A percentile compares a stretch with the other conserved stretches of the same genome.
Evolutionary conservation across 768 basidiomycete genomes (phyloP).

Genomic region (Fibroporia radiculosa): DNA sequence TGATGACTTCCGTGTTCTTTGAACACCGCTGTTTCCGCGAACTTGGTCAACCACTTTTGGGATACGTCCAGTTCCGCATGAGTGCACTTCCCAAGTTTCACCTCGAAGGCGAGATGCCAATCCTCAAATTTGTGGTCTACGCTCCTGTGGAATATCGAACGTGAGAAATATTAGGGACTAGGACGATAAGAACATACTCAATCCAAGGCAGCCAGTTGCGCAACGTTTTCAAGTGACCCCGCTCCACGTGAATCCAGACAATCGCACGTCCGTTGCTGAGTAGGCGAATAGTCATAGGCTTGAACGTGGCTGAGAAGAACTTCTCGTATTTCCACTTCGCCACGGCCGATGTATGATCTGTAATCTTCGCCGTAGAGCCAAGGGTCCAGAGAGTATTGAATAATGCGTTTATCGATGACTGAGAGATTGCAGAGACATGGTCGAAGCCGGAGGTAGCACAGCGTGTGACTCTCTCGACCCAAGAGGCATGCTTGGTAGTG

Average conservation of each 20-base stretch:
- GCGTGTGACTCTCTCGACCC: slow-evolving; percentile 14
- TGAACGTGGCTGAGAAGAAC: slow-evolving; percentile 19
- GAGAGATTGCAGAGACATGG: slow-evolving; percentile 20
- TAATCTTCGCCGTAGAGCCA: slow-evolving; percentile 7
- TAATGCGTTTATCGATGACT: slow-evolving; percentile 20
- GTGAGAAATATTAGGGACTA: not conserved
- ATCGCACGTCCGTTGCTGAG: slow-evolving; percentile 18
- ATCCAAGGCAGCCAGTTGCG: slow-evolving; percentile 10
- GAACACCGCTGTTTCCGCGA: slow-evolving; percentile 10
- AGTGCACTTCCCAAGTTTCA: slow-evolving; percentile 17
- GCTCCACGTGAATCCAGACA: slow-evolving; percentile 17
- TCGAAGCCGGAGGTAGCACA: slow-evolving; percentile 20
- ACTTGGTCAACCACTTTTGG: slow-evolving; percentile 5
- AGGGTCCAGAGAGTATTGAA: slow-evolving; percentile 13
- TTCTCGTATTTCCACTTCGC: slow-evolving; percentile 13
- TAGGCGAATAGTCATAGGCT: slow-evolving; percentile 16
- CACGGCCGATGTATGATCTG: slow-evolving; percentile 4
- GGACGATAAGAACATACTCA: slow-evolving; percentile 4
- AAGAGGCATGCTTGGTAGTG: slow-evolving; percentile 3
- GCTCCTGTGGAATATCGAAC: slow-evolving; percentile 3
- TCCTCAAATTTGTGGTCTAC: slow-evolving; percentile 17
- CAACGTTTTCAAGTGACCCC: slow-evolving; percentile 17
- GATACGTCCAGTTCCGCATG: slow-evolving; percentile 11
- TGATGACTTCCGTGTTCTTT: slow-evolving; percentile 6
- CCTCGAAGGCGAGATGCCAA: slow-evolving; percentile 24